A percentile compares a stretch with the other conserved stretches of the same genome.
Evolutionary conservation across 129 eudicot genomes (phyloP).

Genomic region (Tagetes erecta): DNA sequence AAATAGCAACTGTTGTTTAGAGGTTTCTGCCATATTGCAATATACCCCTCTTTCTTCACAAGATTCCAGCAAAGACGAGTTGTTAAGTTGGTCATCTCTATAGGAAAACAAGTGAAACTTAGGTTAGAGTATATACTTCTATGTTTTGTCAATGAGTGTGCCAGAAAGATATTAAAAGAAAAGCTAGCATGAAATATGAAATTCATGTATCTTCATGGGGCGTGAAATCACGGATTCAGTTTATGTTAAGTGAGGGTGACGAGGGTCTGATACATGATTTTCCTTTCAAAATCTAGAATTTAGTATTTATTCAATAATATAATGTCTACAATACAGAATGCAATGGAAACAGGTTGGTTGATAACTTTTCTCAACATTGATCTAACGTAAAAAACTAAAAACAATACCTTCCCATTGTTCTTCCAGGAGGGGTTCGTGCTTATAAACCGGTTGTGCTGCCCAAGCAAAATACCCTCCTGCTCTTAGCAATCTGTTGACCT

Average conservation of each 20-base stretch:
- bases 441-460: constrained; percentile 98
- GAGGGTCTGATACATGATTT: neutral
- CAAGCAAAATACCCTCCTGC: constrained; percentile 96
- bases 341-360: too few relatives aligned
- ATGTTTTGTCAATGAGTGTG: neutral
- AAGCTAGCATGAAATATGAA: neutral
- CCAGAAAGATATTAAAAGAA: neutral
- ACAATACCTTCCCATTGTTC: constrained; percentile 90
- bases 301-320: neutral
- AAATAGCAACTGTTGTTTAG: constrained; percentile 71
- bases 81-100: constrained; percentile 86
- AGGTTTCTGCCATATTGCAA: constrained; percentile 52
- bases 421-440: constrained; percentile 87
- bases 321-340: neutral
- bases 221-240: neutral
- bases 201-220: neutral
- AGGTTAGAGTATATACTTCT: constrained; percentile 5
- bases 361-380: neutral
- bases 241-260: too few relatives aligned
- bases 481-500: constrained; percentile 87
- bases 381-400: too few relatives aligned
- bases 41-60: too few relatives aligned
- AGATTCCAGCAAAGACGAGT: constrained; percentile 51
- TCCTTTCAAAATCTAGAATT: neutral
- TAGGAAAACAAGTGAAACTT: neutral